Evolutionary conservation across 352 stramenopile species (phyloP), one percentile per base, ranked within the genome.

Genomic region (Phytophthora kernoviae): DNA sequence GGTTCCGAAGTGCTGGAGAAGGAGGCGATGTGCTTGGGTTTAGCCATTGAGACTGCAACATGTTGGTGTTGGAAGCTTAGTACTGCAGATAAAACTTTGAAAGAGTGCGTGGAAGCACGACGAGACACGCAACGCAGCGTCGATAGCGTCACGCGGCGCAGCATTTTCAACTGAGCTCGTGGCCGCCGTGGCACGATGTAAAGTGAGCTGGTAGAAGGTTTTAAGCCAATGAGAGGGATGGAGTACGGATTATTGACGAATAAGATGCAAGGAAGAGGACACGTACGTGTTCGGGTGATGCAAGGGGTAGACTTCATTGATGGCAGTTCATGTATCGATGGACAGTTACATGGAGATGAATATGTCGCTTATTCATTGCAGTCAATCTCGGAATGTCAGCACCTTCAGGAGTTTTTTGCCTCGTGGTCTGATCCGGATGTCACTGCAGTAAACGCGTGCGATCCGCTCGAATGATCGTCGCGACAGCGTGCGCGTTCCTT

Each of bases 111-210:
- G 10, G 54, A 42, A n/a, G 47, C 40, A n/a, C 34, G 15, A 18
- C 59, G 49, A 15, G 65, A 61, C 44, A 59, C 58, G 45, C 43
- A 50, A 26, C 54, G 60, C 41, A 75, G 47, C 21, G 66, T 65
- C 20, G 53, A 63, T 22, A 64, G 40, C 37, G 52, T 53, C 4
- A 40, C 45, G 18, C 56, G 62, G 34, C 66, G 66, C 39, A 71
- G 53, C 66, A 72, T 75, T 62, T 37, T 56, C 11, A 8, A 2
- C 1, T 37, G 44, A 56, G 33, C 36, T 24, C 49, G 56, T 36
- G 34, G 32, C 33, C 6, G 20, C 12, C 20, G 42, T 58, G 45
- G 42, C 2, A n/a, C 20, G 42, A 27, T 55, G 37, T 33, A 36
- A 51, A 69, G 45, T 58, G 48, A 40, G 48, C n/a, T n/a, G n/a